phyloP scores from a whole-genome alignment of 345 rosid genomes.

The Fremontodendron californicum region DNA sequence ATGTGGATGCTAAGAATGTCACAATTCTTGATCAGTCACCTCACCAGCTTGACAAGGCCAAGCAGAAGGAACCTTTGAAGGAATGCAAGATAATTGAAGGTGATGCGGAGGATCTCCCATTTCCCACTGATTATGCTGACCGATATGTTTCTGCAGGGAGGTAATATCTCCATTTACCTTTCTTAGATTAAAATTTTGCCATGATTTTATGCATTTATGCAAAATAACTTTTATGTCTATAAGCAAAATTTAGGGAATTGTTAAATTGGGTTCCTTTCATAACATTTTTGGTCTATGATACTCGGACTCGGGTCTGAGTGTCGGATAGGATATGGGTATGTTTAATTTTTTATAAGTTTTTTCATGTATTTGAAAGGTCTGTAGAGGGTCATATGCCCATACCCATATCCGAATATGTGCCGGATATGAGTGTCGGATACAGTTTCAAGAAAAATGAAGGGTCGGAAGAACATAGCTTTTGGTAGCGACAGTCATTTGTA shows the following conservation, averaged over 20 bases:
- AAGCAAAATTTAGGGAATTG: neutral
- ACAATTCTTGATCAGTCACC: constrained; percentile 95
- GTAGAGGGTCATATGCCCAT: no score
- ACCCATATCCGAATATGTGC: no score
- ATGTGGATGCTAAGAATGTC: constrained; percentile 86
- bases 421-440: no score
- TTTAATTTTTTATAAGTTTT: no score
- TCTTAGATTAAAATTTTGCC: neutral
- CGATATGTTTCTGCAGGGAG: constrained; percentile 96
- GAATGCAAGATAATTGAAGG: constrained; percentile 90
- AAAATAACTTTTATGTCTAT: neutral
- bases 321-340: no score
- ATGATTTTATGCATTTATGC: neutral
- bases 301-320: no score
- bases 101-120: constrained; percentile 91
- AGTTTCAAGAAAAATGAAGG: no score
- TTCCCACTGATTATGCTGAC: constrained; percentile 80
- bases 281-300: no score
- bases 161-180: constrained; percentile 26
- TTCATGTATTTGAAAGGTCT: no score
- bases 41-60: constrained; percentile 93
- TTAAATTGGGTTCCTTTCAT: neutral
- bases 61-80: constrained; percentile 84
- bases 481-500: neutral
- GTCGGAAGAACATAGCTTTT: no score